Percentiles rank a stretch among this genome's conserved stretches.
These are phyloP conservation scores for Fragilaria radians DNA, from an alignment of 108 stramenopile genomes.

Conservation along the genomic window DNA sequence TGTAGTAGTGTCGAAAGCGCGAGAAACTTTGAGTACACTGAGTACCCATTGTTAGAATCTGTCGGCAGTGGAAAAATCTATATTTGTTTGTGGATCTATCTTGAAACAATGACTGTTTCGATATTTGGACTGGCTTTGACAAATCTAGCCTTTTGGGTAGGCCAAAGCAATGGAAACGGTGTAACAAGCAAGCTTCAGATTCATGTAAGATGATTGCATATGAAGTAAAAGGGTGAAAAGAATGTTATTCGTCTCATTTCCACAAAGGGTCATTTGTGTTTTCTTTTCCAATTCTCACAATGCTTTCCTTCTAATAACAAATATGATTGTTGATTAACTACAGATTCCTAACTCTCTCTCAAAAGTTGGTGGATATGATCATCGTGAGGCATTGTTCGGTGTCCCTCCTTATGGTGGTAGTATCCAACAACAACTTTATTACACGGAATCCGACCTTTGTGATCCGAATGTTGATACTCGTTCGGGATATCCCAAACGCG, in stretches of 20 bases:
- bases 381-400: slow-evolving; percentile 93
- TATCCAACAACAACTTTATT: slow-evolving; percentile 74
- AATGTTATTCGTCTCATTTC: not conserved
- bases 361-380: slow-evolving; percentile 74
- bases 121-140: not conserved
- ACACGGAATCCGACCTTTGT: slow-evolving; percentile 69
- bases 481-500: slow-evolving; percentile 53
- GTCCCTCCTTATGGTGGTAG: slow-evolving; percentile 88
- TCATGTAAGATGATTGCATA: slow-evolving; percentile 26
- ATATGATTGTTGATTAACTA: not conserved
- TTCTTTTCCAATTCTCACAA: not conserved
- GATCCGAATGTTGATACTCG: slow-evolving; percentile 55
- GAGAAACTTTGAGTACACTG: no score
- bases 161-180: slow-evolving; percentile 18
- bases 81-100: no score
- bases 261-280: not conserved
- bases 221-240: not conserved
- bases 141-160: not conserved
- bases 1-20: no score
- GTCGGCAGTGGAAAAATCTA: no score
- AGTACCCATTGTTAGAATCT: no score
- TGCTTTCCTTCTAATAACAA: not conserved
- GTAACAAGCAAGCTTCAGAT: slow-evolving; percentile 45
- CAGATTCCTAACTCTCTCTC: slow-evolving; percentile 60
- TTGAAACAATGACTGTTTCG: no score